Base-by-base conservation (phyloP, 352 stramenopile species). In the Pythium chondricola region DNA sequence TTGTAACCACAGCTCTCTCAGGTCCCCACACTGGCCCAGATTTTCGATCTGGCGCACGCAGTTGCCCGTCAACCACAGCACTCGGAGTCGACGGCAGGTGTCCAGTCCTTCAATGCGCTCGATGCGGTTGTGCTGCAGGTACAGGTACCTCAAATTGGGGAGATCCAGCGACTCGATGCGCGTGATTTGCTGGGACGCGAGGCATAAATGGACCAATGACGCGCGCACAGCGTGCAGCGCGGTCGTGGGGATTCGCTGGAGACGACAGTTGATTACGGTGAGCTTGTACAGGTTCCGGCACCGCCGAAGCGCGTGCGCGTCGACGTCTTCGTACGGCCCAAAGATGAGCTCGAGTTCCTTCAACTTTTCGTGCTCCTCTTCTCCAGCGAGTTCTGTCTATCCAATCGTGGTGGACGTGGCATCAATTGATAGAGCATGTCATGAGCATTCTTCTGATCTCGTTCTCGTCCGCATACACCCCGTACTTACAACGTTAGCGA, bases 261-360 rank as follows among this genome's bases (percentile, higher is more conserved):
- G 55, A 14, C 67, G 63, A 46, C 78, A 92, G 56, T 96, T 86
- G 46, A 94, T 79, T 48, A 94, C 58, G 3, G 75, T 81, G 40
- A 90, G 52, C n/a, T 56, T 69, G 10, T 65, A 60, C 17, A 90
- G 63, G 29, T 71, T 70, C 32, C 47, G 57, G 59, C 75, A 90
- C 24, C 65, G 63, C 7, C 53, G 65, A 14, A 92, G 33, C 16
- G 72, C 72, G 11, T 52, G 37, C 14, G 25, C 22, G 7, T 74
- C 65, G 35, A 93, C 60, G 16, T 66, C 62, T 26, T 80, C 54
- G 14, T 83, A 84, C 18, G 24, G 43, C 4, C 67, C 75, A 46
- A 96, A 95, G 55, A 95, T 93, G 30, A 95, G 65, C 63, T 95
- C 82, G 42, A 95, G 52, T 24, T 93, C 71, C 31, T 76, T 56